phyloP scores from a whole-genome alignment of 1,139 yeast species.

The Yamadazyma songkhlaensis region DNA sequence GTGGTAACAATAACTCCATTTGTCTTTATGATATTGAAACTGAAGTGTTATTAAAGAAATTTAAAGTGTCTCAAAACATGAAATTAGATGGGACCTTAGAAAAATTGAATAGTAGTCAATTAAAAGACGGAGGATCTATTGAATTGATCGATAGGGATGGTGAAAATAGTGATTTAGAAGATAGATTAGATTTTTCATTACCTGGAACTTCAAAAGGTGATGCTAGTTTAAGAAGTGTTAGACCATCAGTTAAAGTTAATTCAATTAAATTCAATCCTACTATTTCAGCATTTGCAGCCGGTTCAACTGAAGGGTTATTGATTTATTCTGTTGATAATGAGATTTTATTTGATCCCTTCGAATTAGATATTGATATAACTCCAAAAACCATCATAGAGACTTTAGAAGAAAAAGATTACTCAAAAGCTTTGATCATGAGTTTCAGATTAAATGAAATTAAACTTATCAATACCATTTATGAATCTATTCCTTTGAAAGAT shows the following conservation, averaged over 20 bases:
- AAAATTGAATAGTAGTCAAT: constrained; percentile 69
- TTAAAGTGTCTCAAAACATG: constrained; percentile 86
- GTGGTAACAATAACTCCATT: constrained; percentile 87
- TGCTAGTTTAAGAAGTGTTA: constrained; percentile 68
- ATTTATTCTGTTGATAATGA: constrained; percentile 77
- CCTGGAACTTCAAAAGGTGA: constrained; percentile 94
- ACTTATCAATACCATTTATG: constrained; percentile 71
- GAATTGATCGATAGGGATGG: constrained; percentile 83
- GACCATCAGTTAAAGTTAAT: constrained; percentile 81
- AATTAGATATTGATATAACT: constrained; percentile 88
- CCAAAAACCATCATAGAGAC: constrained; percentile 70
- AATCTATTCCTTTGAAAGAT: constrained; percentile 71
- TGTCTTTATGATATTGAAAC: constrained; percentile 88
- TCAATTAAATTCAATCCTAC: constrained; percentile 85
- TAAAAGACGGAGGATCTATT: constrained; percentile 87
- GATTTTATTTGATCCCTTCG: constrained; percentile 88
- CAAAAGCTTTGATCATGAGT: constrained; percentile 87
- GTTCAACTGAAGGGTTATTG: constrained; percentile 90
- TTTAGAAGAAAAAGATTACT: constrained; percentile 64
- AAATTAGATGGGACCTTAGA: constrained; percentile 85
- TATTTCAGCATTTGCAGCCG: constrained; percentile 88
- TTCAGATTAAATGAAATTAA: constrained; percentile 84
- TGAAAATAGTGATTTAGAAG: constrained; percentile 83
- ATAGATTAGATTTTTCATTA: constrained; percentile 66
- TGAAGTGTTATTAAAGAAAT: constrained; percentile 79